Conservation (phyloP, 78 protist species). For the Tieghemostelium lacteum region DNA sequence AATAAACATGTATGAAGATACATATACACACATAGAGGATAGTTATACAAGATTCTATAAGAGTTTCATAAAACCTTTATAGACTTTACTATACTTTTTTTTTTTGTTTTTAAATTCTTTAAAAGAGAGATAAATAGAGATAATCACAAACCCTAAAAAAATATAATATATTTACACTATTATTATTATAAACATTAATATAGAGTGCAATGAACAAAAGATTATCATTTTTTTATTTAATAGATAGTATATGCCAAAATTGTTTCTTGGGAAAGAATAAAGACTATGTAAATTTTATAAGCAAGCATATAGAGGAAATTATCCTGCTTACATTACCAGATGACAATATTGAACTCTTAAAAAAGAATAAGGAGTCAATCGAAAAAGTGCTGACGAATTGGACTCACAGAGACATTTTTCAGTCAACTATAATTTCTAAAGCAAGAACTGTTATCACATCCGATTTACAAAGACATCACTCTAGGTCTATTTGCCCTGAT, state of each 20-base stretch:
- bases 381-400: slow-evolving; percentile 41
- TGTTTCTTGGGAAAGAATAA: neutral
- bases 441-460: slow-evolving; percentile 30
- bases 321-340: slow-evolving; percentile 51
- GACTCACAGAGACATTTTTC: slow-evolving; percentile 27
- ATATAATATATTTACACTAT: no score
- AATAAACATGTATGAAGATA: no score
- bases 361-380: slow-evolving; percentile 12
- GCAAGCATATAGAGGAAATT: slow-evolving; percentile 21
- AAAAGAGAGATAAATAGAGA: no score
- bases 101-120: no score
- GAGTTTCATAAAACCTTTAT: no score
- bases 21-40: no score
- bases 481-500: slow-evolving; percentile 59
- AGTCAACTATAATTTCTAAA: slow-evolving; percentile 11
- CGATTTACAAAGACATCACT: slow-evolving; percentile 14
- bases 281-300: slow-evolving; percentile 6
- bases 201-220: slow-evolving; percentile 57
- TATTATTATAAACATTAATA: neutral
- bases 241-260: slow-evolving; percentile 57
- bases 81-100: no score
- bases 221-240: slow-evolving; percentile 67
- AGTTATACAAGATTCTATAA: no score
- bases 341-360: slow-evolving; percentile 34
- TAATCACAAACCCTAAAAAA: no score